phyloP scores from a whole-genome alignment of 352 stramenopile species.

The Chrysophaeum taylorii region DNA sequence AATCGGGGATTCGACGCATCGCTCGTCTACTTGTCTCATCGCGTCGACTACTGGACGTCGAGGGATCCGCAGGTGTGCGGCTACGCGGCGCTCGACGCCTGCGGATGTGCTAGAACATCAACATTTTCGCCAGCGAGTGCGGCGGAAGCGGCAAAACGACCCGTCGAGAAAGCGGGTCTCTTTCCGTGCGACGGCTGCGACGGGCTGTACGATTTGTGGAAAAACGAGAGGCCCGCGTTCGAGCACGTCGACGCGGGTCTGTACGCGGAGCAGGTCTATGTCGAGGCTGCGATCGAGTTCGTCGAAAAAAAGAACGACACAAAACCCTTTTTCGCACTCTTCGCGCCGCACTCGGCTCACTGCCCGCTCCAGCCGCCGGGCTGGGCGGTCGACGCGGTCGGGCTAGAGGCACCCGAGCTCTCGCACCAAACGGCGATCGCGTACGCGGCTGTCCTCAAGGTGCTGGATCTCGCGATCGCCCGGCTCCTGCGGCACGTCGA shows the following conservation, averaged over 20 bases:
- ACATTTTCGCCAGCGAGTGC: background rate
- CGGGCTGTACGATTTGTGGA: too few relatives aligned
- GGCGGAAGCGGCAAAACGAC: background rate
- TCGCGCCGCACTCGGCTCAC: slow-evolving; percentile 27
- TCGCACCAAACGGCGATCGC: slow-evolving; percentile 25
- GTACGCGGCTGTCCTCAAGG: slow-evolving; percentile 27
- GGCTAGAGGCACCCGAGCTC: slow-evolving; percentile 14
- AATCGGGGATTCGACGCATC: slow-evolving; percentile 34
- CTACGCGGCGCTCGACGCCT: too few relatives aligned
- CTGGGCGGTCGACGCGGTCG: too few relatives aligned
- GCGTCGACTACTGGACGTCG: slow-evolving; percentile 31
- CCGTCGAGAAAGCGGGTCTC: background rate
- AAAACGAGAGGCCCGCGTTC: too few relatives aligned
- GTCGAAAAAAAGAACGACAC: too few relatives aligned
- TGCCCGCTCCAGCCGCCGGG: slow-evolving; percentile 30
- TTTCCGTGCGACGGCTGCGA: background rate
- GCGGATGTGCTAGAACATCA: too few relatives aligned
- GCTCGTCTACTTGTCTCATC: slow-evolving; percentile 32
- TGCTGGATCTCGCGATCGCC: background rate
- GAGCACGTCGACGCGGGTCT: too few relatives aligned
- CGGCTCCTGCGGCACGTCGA: too few relatives aligned
- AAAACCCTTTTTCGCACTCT: slow-evolving; percentile 35
- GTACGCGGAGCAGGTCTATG: too few relatives aligned
- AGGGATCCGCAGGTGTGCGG: too few relatives aligned
- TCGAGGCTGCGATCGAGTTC: too few relatives aligned